Base-by-base conservation (phyloP, 225 moss, liverwort and hornwort genomes). In the Takakia lepidozioides region DNA sequence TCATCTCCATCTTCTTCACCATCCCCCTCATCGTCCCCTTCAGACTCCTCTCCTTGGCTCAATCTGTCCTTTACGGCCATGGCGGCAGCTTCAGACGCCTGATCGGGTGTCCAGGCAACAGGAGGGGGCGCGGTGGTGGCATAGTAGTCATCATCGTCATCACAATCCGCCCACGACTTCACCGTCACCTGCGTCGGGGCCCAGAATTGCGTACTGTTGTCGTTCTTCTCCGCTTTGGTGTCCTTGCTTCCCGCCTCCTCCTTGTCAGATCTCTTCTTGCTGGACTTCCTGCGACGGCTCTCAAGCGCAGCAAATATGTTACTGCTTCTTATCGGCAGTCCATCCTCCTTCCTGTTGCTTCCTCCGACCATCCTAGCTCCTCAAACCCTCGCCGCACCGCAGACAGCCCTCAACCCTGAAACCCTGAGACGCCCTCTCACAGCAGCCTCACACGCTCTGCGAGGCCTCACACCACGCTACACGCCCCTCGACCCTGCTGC, bases 351-450 rank as follows among this genome's bases (percentile, higher is more conserved):
- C 72, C 72, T 78, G 83, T 61, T 91, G 78, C 91, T 87, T 77
- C 95, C 90, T 83, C 98, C 98, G 85, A 98, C 98, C 98, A 98
- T 98, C 85, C 98, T 98, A 98, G 80, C 80, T 67, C 62, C 52
- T 80, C 70, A 5, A 14, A 4, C n/a, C n/a, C n/a, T n/a, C n/a
- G n/a, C n/a, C n/a, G n/a, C n/a, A n/a, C n/a, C 32, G 7, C 32
- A 32, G 32, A 11, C 0, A 6, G 7, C 32, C 32, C 32, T 6
- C 7, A 7, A 6, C 32, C 32, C 32, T 32, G 8, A 32, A 32
- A 32, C 32, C 32, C 32, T 32, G 11, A 11, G 8, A 32, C 32
- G 11, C 7, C 0, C 32, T 11, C 32, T 32, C 32, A 6, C 32
- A 7, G 8, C 32, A 32, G 32, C n/a, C n/a, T n/a, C n/a, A n/a